Evolutionary conservation across 176 grass and related monocot genomes (phyloP), one percentile per base, ranked within the genome.

Genomic region (Triticum turgidum): DNA sequence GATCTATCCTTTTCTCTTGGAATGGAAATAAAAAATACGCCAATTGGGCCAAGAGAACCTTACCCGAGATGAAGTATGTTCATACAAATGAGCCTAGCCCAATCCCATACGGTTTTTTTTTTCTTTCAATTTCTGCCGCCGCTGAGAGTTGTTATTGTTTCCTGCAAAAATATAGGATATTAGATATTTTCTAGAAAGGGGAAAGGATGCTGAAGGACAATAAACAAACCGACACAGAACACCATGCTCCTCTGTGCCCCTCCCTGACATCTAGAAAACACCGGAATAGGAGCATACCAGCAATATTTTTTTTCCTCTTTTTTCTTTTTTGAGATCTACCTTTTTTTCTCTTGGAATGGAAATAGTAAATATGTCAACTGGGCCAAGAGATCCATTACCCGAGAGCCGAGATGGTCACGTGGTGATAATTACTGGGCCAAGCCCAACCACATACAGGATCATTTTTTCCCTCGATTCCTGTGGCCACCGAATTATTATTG

Each of bases 161-260:
- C 22, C 39, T 74, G n/a, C 71, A 24, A 73, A 44, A 42, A 42
- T 72, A 38, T 73, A 52, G 33, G 38, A 76, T 47, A 89, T 67
- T n/a, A 8, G 56, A 25, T 49, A 86, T 63, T 69, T 76, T 52
- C 9, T 17, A 42, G 41, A 25, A 61, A 80, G n/a, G 27, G 65
- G 49, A 73, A 35, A 32, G 37, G 5, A 0, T 21, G 8, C 0
- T 52, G 0, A 52, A 52, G 49, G 49, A 52, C n/a, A 78, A 44
- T 42, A 18, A 76, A 58, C 18, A 61, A 83, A 61, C 20, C 20
- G 79, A 68, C 27, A 75, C 44, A 47, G 80, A 76, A 45, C 63
- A 98, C 90, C 86, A 17, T 14, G 14, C 14, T 52, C 49, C 11
- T 44, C 51, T 5, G 35, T 7, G 47, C 6, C 51, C 49, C 41